A percentile compares a stretch with the other conserved stretches of the same genome.
Evolutionary conservation across 441 rosid genomes (phyloP).

Genomic region (Arabidopsis lyrata): DNA sequence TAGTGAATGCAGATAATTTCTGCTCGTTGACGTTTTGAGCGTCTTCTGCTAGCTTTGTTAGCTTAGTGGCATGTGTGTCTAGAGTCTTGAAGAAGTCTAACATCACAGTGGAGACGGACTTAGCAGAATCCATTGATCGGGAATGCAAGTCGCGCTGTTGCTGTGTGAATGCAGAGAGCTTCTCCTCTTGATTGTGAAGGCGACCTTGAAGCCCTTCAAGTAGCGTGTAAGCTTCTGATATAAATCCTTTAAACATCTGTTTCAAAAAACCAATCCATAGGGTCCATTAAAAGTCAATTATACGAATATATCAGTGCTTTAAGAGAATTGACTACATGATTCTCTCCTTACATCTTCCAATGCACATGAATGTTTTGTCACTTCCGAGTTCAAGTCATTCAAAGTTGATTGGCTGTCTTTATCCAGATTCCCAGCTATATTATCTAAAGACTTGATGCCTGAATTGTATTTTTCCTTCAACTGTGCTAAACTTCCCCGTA

Average conservation of each 20-base stretch:
- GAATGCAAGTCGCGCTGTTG: conserved; percentile 87
- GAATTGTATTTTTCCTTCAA: conserved; percentile 71
- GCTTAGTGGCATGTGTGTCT: conserved; percentile 71
- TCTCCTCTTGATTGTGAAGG: conserved; percentile 82
- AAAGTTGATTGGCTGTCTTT: conserved; percentile 76
- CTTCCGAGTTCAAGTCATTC: conserved; percentile 78
- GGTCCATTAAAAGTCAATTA: conserved; percentile 6
- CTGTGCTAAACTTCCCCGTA: conserved; percentile 71
- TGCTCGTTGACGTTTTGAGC: conserved; percentile 80
- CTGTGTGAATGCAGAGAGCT: conserved; percentile 74
- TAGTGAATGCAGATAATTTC: conserved; percentile 77
- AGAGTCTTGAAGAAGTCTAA: conserved; percentile 78
- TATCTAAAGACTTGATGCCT: conserved; percentile 78
- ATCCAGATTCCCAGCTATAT: conserved; percentile 75
- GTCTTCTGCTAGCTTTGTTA: conserved; percentile 77
- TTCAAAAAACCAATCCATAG: conserved; percentile 15
- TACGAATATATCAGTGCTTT: conserved; percentile 8
- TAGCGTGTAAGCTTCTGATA: conserved; percentile 81
- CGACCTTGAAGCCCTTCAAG: conserved; percentile 86
- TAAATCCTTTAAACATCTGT: conserved; percentile 88
- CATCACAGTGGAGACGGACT: conserved; percentile 73
- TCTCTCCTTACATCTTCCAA: conserved; percentile 76
- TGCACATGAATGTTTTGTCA: conserved; percentile 79
- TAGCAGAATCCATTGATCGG: conserved; percentile 81
- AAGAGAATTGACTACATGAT: conserved; percentile 1